Conservation (phyloP, 106 monocot genomes). For the Dendrobium huoshanense region DNA sequence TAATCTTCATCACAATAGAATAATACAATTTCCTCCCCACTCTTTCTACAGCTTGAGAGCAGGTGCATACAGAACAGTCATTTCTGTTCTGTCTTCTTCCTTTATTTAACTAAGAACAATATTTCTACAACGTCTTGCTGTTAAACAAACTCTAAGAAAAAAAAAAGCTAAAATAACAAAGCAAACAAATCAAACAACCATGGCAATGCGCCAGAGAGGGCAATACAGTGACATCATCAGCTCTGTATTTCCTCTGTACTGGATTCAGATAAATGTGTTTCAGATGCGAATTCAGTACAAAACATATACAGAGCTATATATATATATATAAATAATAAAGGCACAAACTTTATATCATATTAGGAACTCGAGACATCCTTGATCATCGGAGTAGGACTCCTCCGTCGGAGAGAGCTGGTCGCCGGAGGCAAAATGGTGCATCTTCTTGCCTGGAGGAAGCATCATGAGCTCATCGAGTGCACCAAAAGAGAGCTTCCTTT, state of each 20-base stretch:
- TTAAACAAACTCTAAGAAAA: no score
- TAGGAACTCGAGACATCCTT: neutral
- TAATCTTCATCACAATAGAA: no score
- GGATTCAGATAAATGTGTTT: neutral
- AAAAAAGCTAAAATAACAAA: no score
- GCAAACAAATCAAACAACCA: neutral
- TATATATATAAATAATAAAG: neutral
- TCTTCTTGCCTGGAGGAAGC: conserved; percentile 1
- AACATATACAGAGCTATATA: neutral
- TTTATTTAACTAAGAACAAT: no score
- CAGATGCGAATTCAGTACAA: neutral
- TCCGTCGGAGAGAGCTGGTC: neutral
- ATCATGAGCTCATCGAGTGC: conserved; percentile 33
- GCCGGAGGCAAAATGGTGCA: neutral
- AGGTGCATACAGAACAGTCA: no score
- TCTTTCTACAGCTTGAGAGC: no score
- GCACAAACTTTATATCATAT: neutral
- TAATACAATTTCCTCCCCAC: no score
- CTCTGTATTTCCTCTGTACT: neutral
- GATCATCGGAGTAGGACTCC: neutral
- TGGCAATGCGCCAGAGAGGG: neutral
- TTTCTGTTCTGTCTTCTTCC: no score
- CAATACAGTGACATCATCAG: neutral
- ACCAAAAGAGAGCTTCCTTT: conserved; percentile 28
- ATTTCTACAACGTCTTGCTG: no score